Evolutionary conservation across 192 early-diverging fungal species (phyloP), one percentile per base, ranked within the genome.

Genomic region (Entomortierella chlamydospora): DNA sequence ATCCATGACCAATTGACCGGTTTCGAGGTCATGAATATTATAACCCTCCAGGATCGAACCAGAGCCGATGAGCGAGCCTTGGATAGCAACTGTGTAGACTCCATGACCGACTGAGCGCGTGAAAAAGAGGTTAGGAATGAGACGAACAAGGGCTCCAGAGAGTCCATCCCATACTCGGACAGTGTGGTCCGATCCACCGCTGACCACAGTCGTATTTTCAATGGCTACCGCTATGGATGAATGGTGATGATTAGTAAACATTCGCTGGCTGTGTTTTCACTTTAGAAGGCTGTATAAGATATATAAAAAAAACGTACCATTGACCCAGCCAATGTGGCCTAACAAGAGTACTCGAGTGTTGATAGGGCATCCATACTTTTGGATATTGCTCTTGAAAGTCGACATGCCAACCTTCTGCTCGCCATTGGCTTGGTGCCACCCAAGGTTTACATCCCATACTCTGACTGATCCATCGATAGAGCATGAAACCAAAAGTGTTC

Each of bases 261-360:
- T n/a, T n/a, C n/a, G n/a, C n/a, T n/a, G n/a, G n/a, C n/a, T 41
- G 39, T 41, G 39, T 41, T 41, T 41, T 9, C 6, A 13, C 7
- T 6, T 41, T 41, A 41, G 39, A 17, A 52, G 22, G 57, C 0
- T 1, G 31, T 18, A 33, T 0, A 65, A 62, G 54, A 26, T 37
- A 50, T 9, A 39, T 8, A n/a, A 1, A 33, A 49, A 37, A 33
- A 22, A 43, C 2, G 42, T 34, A 78, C 74, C 67, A 62, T 78
- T 78, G 20, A 78, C 74, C 74, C 74, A 78, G 1, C 74, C 74
- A 47, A 69, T 41, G 57, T 78, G 74, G 1, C 74, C 74, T 7
- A 42, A 47, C n/a, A 78, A 43, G 2, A 70, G 5, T 7, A 20
- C 3, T 18, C 67, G 37, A 11, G 23, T 15, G 25, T 30, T 22